Percentiles rank a stretch among this genome's conserved stretches.
phyloP scores from a whole-genome alignment of 2,329 filamentous ascomycete genomes.

The Hyphodiscus sp. region DNA sequence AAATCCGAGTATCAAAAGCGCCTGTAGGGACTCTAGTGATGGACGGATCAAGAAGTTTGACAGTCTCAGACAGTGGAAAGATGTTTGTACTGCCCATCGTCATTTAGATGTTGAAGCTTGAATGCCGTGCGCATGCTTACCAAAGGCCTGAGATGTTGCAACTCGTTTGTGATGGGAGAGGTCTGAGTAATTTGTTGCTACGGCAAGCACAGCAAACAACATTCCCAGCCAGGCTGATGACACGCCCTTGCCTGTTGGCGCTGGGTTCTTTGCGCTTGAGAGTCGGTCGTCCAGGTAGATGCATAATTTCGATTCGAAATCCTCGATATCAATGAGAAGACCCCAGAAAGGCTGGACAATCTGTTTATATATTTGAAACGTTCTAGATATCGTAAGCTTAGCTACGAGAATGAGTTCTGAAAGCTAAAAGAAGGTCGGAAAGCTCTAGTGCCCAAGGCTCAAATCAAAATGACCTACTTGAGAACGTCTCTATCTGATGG shows the following conservation, averaged over 20 bases:
- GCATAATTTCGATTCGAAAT: slow-evolving; percentile 58
- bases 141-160: slow-evolving; percentile 39
- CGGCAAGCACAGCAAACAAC: slow-evolving; percentile 57
- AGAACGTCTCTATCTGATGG: slow-evolving; percentile 61
- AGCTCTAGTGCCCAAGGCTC: too few relatives aligned
- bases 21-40: slow-evolving; percentile 60
- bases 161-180: slow-evolving; percentile 43
- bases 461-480: slow-evolving; percentile 43
- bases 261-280: slow-evolving; percentile 34
- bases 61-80: slow-evolving; percentile 57
- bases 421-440: neutral
- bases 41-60: slow-evolving; percentile 58
- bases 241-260: slow-evolving; percentile 31
- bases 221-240: slow-evolving; percentile 62
- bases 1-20: slow-evolving; percentile 55
- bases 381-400: slow-evolving; percentile 33
- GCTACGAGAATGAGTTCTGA: neutral
- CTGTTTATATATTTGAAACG: slow-evolving; percentile 61
- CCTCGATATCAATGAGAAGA: slow-evolving; percentile 59
- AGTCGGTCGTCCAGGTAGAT: slow-evolving; percentile 57
- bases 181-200: slow-evolving; percentile 61
- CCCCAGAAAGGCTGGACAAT: slow-evolving; percentile 64
- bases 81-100: slow-evolving; percentile 30
- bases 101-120: neutral
- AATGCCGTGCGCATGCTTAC: slow-evolving; percentile 30